phyloP scores from a whole-genome alignment of 129 eudicot species.

The Lactuca sativa region DNA sequence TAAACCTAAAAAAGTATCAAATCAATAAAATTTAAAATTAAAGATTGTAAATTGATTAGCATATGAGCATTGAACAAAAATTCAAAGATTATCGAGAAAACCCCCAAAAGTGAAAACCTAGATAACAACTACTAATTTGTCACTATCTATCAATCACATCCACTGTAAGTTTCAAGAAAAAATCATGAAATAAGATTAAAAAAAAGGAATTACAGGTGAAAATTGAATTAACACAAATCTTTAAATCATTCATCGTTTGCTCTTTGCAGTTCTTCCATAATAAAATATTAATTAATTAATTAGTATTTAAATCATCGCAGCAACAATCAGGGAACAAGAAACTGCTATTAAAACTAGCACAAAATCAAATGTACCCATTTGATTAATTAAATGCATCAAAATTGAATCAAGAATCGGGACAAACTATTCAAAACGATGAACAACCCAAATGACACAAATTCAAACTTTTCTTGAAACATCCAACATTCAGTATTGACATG shows the following conservation, averaged over 20 bases:
- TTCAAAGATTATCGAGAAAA: conserved; percentile 10
- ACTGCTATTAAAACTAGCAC: neutral
- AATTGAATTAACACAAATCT: neutral
- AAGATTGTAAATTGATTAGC: conserved; percentile 2
- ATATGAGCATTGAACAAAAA: neutral
- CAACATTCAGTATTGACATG: conserved; percentile 7
- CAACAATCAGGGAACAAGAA: conserved; percentile 15
- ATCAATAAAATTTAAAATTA: neutral
- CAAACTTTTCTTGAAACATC: neutral
- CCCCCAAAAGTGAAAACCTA: neutral
- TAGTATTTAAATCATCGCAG: conserved; percentile 2
- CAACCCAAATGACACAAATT: neutral
- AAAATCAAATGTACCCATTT: conserved; percentile 20
- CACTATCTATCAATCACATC: neutral
- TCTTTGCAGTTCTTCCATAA: neutral
- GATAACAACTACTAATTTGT: neutral
- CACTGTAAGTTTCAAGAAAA: neutral
- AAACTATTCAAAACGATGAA: neutral
- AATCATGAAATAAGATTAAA: neutral
- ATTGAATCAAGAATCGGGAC: neutral
- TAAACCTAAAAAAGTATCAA: neutral
- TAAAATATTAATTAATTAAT: neutral
- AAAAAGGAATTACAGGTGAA: neutral
- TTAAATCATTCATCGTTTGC: conserved; percentile 9
- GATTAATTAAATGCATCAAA: neutral